Base-by-base conservation (phyloP, 73 alveolate species). In the Paramecium pentaurelia region DNA sequence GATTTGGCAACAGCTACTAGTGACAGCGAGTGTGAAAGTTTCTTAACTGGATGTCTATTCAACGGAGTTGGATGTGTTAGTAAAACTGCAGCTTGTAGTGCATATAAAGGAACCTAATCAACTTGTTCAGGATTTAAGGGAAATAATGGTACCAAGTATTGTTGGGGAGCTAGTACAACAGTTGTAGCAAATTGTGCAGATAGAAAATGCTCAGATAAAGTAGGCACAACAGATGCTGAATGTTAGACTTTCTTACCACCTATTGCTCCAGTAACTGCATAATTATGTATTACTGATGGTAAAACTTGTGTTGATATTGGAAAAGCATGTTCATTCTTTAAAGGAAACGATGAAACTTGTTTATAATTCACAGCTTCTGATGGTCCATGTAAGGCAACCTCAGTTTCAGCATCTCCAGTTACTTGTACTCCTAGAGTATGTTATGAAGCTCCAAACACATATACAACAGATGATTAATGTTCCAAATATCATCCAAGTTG, bases 221-320 rank as follows among this genome's bases (percentile, higher is more conserved):
- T 1, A n/a, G 87, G 60, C 10, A 80, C 75, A 77, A 42, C 45
- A 4, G 90, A 77, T 42, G 7, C 40, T 8, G 90, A 10, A 3
- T 80, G 91, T 49, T 27, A 40, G 1, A 8, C 42, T 3, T 80
- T 45, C 58, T 25, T 80, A 7, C 91, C 91, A 2, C 20, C 71
- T 25, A 18, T 20, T 36, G 47, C 40, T 18, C 32, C 37, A 73
- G 1, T 68, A 1, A 37, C 64, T 14, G 28, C 42, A 5, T 44
- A 36, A 37, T 38, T n/a, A 80, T 80, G 91, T 80, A 64, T 80
- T 42, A 80, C 91, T n/a, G 27, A 45, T 80, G 91, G 91, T 10
- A 44, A 42, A 45, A 44, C 16, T 8, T 80, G 91, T 42, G 49
- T 42, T 5, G 91, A 60, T 36, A 30, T 12, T 22, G 75, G 51